Percentiles rank a stretch among this genome's conserved stretches.
Conservation (phyloP, 1,284 basidiomycete genomes). For the Sphaerobolus stellatus region DNA sequence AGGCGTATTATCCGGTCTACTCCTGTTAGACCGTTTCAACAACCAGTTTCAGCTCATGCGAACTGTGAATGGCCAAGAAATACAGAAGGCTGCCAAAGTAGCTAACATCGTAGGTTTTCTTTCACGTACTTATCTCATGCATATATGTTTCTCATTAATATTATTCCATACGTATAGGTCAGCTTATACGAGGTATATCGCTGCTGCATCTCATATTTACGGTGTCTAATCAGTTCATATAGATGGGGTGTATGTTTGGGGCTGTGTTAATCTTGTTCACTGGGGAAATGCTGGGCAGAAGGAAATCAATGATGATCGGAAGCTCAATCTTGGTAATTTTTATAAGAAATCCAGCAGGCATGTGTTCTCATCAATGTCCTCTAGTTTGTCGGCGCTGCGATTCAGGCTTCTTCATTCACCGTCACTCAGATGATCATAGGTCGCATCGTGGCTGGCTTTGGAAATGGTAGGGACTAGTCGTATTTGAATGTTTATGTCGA, state of each 20-base stretch:
- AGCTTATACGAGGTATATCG: slow-evolving; percentile 11
- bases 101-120: slow-evolving; percentile 9
- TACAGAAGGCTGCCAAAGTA: slow-evolving; percentile 11
- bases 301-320: slow-evolving; percentile 9
- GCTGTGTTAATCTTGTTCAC: slow-evolving; percentile 12
- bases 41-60: slow-evolving; percentile 9
- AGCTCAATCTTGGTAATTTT: slow-evolving; percentile 9
- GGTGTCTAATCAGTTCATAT: neutral
- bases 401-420: slow-evolving; percentile 53
- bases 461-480: slow-evolving; percentile 51
- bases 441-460: slow-evolving; percentile 61
- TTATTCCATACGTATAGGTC: slow-evolving; percentile 3
- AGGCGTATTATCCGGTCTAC: slow-evolving; percentile 12
- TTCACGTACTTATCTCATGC: neutral
- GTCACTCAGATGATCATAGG: slow-evolving; percentile 61
- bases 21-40: slow-evolving; percentile 10
- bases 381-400: slow-evolving; percentile 57
- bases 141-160: neutral
- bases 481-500: too few species aligned
- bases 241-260: slow-evolving; percentile 13
- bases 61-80: slow-evolving; percentile 9
- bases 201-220: neutral
- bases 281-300: slow-evolving; percentile 9
- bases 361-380: neutral
- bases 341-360: neutral